These are phyloP conservation scores for Galerina marginata DNA, from an alignment of 768 basidiomycete genomes.

Conservation along the genomic window DNA sequence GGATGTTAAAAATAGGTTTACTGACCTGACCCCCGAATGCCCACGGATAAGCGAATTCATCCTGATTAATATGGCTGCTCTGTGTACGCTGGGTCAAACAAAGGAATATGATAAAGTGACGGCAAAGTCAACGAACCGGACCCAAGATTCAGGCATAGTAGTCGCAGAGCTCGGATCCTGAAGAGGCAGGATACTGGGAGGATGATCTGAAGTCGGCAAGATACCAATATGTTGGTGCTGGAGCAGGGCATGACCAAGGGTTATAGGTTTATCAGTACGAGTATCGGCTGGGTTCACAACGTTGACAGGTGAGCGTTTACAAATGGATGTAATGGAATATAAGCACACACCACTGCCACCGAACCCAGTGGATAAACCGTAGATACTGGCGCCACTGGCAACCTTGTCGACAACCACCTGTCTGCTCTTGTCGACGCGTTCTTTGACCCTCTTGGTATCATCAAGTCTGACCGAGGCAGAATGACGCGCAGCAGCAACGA, in stretches of 20 bases:
- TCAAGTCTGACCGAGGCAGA: slow-evolving; percentile 50
- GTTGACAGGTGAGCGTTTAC: slow-evolving; percentile 3
- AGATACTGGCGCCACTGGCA: slow-evolving; percentile 69
- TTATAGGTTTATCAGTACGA: slow-evolving; percentile 65
- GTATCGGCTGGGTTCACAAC: slow-evolving; percentile 60
- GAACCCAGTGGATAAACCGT: slow-evolving; percentile 83
- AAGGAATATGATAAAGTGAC: background rate
- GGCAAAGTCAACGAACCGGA: slow-evolving; percentile 49
- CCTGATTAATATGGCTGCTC: slow-evolving; percentile 77
- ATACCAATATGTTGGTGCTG: slow-evolving; percentile 79
- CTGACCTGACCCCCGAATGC: slow-evolving; percentile 74
- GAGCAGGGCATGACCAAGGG: slow-evolving; percentile 68
- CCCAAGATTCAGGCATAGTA: slow-evolving; percentile 88
- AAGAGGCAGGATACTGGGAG: slow-evolving; percentile 61
- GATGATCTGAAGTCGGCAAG: slow-evolving; percentile 57
- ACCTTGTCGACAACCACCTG: slow-evolving; percentile 74
- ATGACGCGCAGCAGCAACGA: slow-evolving; percentile 70
- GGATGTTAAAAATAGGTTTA: background rate
- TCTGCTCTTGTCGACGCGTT: slow-evolving; percentile 65
- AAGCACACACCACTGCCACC: slow-evolving; percentile 65
- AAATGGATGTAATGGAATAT: slow-evolving; percentile 7
- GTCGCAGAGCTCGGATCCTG: slow-evolving; percentile 68
- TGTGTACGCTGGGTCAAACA: slow-evolving; percentile 27
- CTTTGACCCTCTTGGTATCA: slow-evolving; percentile 44
- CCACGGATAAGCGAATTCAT: slow-evolving; percentile 85